These are phyloP conservation scores for Suzukiozyma palmioleophila DNA, from an alignment of 1,139 yeast species.

Conservation along the genomic window DNA sequence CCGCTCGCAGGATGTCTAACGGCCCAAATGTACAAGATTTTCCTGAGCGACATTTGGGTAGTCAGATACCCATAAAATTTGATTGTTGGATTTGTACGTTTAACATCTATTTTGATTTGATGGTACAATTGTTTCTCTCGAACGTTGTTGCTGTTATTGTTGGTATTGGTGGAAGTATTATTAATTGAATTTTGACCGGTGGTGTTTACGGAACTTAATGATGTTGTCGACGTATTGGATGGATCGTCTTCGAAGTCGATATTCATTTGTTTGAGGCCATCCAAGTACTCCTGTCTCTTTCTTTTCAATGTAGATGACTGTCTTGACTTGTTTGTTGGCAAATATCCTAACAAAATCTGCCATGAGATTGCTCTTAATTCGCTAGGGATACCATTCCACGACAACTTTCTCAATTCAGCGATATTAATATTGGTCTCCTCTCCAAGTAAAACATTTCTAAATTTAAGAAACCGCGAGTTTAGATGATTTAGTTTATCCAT, in stretches of 20 bases:
- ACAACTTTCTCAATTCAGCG: slow-evolving; percentile 64
- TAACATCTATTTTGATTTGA: slow-evolving; percentile 92
- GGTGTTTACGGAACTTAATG: slow-evolving; percentile 30
- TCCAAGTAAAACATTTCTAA: slow-evolving; percentile 53
- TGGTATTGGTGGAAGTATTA: slow-evolving; percentile 11
- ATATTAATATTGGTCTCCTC: slow-evolving; percentile 55
- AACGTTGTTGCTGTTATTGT: slow-evolving; percentile 15
- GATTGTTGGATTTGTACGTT: slow-evolving; percentile 87
- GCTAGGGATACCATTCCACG: slow-evolving; percentile 94
- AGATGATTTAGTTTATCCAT: slow-evolving; percentile 55
- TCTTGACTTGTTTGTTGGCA: slow-evolving; percentile 80
- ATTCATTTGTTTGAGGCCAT: slow-evolving; percentile 47
- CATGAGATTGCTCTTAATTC: slow-evolving; percentile 80
- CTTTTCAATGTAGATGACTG: slow-evolving; percentile 66
- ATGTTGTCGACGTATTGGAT: slow-evolving; percentile 10
- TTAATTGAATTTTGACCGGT: slow-evolving; percentile 7
- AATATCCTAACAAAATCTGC: slow-evolving; percentile 85
- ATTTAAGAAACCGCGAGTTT: slow-evolving; percentile 60
- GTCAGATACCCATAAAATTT: slow-evolving; percentile 63
- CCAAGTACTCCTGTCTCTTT: slow-evolving; percentile 81
- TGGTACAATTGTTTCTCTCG: slow-evolving; percentile 84
- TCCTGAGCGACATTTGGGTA: slow-evolving; percentile 76
- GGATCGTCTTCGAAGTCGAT: slow-evolving; percentile 44
- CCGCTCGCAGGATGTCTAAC: slow-evolving; percentile 98
- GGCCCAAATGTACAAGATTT: slow-evolving; percentile 90